Evolutionary conservation across 176 grass and related monocot species (phyloP), one percentile per base, ranked within the genome.

Genomic region (Aegilops longissima): DNA sequence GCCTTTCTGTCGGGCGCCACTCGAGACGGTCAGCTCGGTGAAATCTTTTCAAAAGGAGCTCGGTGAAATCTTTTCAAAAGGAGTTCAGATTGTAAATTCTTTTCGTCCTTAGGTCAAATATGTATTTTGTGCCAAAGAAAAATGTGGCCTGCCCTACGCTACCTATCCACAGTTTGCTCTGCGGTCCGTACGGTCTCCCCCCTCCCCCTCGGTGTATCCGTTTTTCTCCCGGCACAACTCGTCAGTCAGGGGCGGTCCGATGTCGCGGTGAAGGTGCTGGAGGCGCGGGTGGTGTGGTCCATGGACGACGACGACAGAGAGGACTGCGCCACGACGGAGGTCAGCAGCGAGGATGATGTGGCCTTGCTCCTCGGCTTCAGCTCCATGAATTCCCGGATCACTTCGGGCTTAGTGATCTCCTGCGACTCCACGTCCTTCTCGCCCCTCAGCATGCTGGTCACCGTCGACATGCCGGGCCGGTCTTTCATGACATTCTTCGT

Each of bases 341-440:
- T 89, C 33, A 92, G 85, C 64, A 77, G 14, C 9, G 77, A 64
- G 9, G 87, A 80, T 17, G 91, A 87, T 9, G 82, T 85, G 40
- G 83, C 94, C 33, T 66, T 78, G 70, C 85, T 90, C 16, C 82
- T 72, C 54, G 83, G n/a, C 80, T 82, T 92, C 14, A 93, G 89
- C 65, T 95, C 91, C 81, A 27, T 80, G 56, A 98, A 83, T 76
- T 95, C 89, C 25, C 84, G 87, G 83, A 98, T 87, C 56, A 95
- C 77, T 11, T 88, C 95, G 2, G 95, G 95, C 85, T 86, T 95
- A 40, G 27, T 85, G 82, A 98, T 95, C 67, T 77, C 79, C 74
- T 81, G 85, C 0, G 68, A 83, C 78, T 79, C 58, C 30, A 92
- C 33, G 31, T 90, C 87, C 24, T 14, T 65, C 71, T 93, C 89